Evolutionary conservation across 2,329 filamentous ascomycete genomes (phyloP), one percentile per base, ranked within the genome.

Genomic region (Beauveria sp.): DNA sequence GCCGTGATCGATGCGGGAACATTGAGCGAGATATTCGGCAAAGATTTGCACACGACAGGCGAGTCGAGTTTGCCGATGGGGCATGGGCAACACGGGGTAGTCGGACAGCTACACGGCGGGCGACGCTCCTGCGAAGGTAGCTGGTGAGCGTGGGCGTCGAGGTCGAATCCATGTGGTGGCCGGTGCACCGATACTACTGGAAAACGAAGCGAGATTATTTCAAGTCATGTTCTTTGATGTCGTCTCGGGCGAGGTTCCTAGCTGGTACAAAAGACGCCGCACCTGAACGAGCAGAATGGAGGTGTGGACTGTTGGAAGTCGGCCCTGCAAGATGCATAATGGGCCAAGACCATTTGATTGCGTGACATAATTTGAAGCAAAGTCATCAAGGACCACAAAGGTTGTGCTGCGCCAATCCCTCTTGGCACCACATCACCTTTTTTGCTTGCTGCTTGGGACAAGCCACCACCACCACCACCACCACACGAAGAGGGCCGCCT

Each of bases 361-460:
- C 55, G 34, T 41, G 44, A 50, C 46, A 6, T 41, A n/a, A n/a
- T 20, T 24, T 8, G 44, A 57, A 44, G 47, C 55, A 24, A 41
- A 18, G 34, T 6, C n/a, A 55, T 46, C 24, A 30, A 30, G 24
- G 37, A 24, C 22, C 12, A 28, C 16, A 12, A 12, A 30, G 20
- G 34, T 52, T n/a, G 26, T 43, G 40, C 55, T 20, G 55, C 46
- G n/a, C 55, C 24, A 51, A 24, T 43, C 37, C n/a, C 30, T 58
- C 56, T 59, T 59, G 56, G 56, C 56, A 59, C 24, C 28, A 24
- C 54, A 18, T 56, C 14, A 59, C 30, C 10, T 34, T 34, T 14
- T 34, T 14, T 14, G 3, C 0, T 34, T 34, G 9, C 30, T 34
- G 2, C 28, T 30, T 30, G 28, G 28, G 28, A 30, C 28, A 30